Percentiles rank a stretch among this genome's conserved stretches.
Evolutionary conservation across 192 early-diverging fungal genomes (phyloP).

Genomic region (Backusella morwellensis): DNA sequence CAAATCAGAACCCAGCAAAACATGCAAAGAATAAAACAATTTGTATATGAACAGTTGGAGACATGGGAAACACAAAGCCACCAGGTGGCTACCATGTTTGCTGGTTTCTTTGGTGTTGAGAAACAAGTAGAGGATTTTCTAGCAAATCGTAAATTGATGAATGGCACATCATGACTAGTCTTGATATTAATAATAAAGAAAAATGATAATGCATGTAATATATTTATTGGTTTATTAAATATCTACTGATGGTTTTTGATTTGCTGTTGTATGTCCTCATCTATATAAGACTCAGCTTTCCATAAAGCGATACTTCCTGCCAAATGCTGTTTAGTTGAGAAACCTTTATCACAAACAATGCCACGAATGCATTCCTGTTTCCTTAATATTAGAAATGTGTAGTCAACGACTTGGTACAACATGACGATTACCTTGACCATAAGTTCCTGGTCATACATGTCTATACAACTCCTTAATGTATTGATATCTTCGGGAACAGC

Average conservation of each 20-base stretch:
- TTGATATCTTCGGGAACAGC: not conserved
- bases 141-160: not conserved
- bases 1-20: slow-evolving; percentile 72
- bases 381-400: not conserved
- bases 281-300: slow-evolving; percentile 18
- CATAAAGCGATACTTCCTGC: slow-evolving; percentile 22
- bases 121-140: not conserved
- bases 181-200: not conserved
- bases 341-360: slow-evolving; percentile 9
- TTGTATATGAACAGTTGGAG: slow-evolving; percentile 52
- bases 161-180: not conserved
- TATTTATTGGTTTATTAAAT: not conserved
- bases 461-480: slow-evolving; percentile 1
- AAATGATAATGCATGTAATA: not conserved
- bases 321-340: slow-evolving; percentile 20
- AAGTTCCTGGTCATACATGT: slow-evolving; percentile 19
- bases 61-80: slow-evolving; percentile 66
- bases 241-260: not conserved
- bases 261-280: slow-evolving; percentile 9
- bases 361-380: slow-evolving; percentile 12
- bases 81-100: slow-evolving; percentile 62
- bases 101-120: slow-evolving; percentile 57
- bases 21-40: slow-evolving; percentile 56
- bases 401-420: not conserved
- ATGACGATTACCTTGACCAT: slow-evolving; percentile 14